Evolutionary conservation across 345 rosid genomes (phyloP).

Genomic region (Lumnitzera racemosa): DNA sequence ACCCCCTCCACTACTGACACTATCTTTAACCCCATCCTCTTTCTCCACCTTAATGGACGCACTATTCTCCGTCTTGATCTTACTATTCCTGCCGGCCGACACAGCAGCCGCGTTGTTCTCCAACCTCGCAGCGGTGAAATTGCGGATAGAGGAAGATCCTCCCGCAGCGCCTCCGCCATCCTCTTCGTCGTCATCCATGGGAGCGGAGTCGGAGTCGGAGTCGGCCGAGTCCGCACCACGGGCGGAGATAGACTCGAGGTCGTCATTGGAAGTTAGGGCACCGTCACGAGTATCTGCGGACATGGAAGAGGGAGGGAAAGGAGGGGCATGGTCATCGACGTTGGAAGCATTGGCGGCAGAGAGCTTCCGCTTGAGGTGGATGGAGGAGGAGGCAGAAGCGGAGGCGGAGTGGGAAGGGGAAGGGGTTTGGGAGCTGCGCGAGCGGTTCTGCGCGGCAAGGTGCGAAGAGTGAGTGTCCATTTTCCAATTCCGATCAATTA

Average conservation of each 20-base stretch:
- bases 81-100: slow-evolving; percentile 40
- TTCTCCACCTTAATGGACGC: slow-evolving; percentile 67
- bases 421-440: slow-evolving; percentile 82
- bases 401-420: slow-evolving; percentile 99
- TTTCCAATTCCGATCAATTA: neutral
- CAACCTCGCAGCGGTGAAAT: slow-evolving; percentile 81
- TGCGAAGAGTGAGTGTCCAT: slow-evolving; percentile 78
- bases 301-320: slow-evolving; percentile 79
- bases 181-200: slow-evolving; percentile 90
- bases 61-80: slow-evolving; percentile 55
- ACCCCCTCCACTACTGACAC: slow-evolving; percentile 34
- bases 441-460: slow-evolving; percentile 72
- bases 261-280: slow-evolving; percentile 85
- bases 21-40: slow-evolving; percentile 57
- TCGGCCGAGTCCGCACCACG: slow-evolving; percentile 84
- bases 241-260: slow-evolving; percentile 96
- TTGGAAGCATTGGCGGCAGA: slow-evolving; percentile 64
- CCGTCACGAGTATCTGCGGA: slow-evolving; percentile 96
- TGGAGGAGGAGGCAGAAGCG: slow-evolving; percentile 86
- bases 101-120: slow-evolving; percentile 27
- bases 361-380: slow-evolving; percentile 83
- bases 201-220: slow-evolving; percentile 73
- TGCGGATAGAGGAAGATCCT: slow-evolving; percentile 77
- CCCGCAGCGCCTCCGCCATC: slow-evolving; percentile 38
- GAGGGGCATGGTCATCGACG: slow-evolving; percentile 75